Evolutionary conservation across 179 eudicot genomes (phyloP).

Genomic region (Drosera spatulata): DNA sequence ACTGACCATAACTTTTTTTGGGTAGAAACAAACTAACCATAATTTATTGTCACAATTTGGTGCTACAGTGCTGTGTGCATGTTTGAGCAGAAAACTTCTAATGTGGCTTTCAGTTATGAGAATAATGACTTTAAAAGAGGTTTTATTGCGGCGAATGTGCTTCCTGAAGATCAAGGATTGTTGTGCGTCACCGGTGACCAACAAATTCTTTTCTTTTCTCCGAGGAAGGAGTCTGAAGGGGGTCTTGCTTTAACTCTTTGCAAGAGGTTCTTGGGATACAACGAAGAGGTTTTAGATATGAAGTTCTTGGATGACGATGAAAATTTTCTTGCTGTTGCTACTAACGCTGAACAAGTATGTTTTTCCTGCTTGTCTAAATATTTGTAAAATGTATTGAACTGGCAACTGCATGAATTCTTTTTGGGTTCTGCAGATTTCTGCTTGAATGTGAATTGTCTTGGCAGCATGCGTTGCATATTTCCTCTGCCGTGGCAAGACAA

Average conservation of each 20-base stretch:
- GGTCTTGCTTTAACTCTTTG: slow-evolving; percentile 35
- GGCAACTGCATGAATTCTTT: background rate
- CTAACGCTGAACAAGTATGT: slow-evolving; percentile 80
- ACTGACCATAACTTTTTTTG: background rate
- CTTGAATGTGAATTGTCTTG: too few relatives aligned
- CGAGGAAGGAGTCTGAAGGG: slow-evolving; percentile 29
- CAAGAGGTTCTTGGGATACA: slow-evolving; percentile 77
- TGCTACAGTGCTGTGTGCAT: slow-evolving; percentile 63
- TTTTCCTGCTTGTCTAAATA: slow-evolving; percentile 5
- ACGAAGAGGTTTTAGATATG: slow-evolving; percentile 94
- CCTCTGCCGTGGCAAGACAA: too few relatives aligned
- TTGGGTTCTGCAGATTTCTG: too few relatives aligned
- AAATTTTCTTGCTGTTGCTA: slow-evolving; percentile 88
- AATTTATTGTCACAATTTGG: too few relatives aligned
- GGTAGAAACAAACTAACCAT: too few relatives aligned
- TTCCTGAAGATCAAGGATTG: slow-evolving; percentile 77
- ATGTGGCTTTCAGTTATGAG: slow-evolving; percentile 60
- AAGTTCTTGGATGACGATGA: slow-evolving; percentile 93
- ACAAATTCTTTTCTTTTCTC: slow-evolving; percentile 77
- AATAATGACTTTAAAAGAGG: slow-evolving; percentile 69
- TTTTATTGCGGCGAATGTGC: slow-evolving; percentile 67
- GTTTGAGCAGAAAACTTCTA: slow-evolving; percentile 80
- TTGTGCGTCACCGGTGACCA: slow-evolving; percentile 88
- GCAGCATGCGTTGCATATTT: too few relatives aligned
- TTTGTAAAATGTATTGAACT: background rate